Conservation (phyloP, 306 rosid species). For the Pterocarpus santalinus region DNA sequence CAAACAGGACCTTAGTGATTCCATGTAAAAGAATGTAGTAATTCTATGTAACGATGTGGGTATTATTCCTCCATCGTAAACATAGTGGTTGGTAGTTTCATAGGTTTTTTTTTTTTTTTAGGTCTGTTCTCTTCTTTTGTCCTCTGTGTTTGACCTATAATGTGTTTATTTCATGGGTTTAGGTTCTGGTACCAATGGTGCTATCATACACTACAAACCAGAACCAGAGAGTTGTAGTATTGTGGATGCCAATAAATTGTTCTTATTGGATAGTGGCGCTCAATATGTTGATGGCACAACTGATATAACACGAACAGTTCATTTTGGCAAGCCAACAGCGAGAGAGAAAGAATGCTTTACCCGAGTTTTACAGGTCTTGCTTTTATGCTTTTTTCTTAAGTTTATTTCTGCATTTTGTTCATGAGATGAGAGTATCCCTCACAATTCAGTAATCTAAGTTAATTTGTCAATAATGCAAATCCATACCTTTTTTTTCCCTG, state of each 20-base stretch:
- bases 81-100: neutral
- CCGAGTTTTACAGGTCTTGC: constrained; percentile 89
- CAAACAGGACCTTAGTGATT: neutral
- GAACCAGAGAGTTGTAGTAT: constrained; percentile 81
- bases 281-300: constrained; percentile 98
- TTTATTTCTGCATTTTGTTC: constrained; percentile 42
- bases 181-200: constrained; percentile 97
- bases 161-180: constrained; percentile 45
- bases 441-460: constrained; percentile 30
- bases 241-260: constrained; percentile 80
- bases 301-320: constrained; percentile 94
- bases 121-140: constrained; percentile 7
- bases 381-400: constrained; percentile 7
- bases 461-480: constrained; percentile 25
- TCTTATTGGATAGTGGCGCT: constrained; percentile 97
- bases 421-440: constrained; percentile 11
- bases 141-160: constrained; percentile 38
- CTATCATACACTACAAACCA: constrained; percentile 93
- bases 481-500: neutral
- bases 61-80: constrained; percentile 29
- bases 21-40: constrained; percentile 29
- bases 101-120: neutral
- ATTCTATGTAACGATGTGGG: constrained; percentile 29
- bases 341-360: constrained; percentile 89
- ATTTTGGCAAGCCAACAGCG: constrained; percentile 83